A percentile compares a stretch with the other conserved stretches of the same genome.
phyloP scores from a whole-genome alignment of 495 filamentous ascomycete species.

The Daldinia grandis region DNA sequence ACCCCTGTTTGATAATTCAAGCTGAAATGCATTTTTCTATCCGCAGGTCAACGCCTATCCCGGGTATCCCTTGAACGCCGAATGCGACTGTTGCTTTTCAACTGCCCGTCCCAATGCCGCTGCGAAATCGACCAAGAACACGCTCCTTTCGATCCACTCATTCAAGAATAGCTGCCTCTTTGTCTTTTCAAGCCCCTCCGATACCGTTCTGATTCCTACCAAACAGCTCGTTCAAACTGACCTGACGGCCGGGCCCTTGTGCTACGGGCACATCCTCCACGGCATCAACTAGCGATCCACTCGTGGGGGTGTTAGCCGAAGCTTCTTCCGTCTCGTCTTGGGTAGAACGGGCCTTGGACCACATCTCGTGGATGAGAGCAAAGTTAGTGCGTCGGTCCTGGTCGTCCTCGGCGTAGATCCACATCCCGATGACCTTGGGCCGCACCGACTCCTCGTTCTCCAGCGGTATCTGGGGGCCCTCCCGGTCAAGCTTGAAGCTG shows the following conservation, averaged over 20 bases:
- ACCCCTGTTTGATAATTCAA: neutral
- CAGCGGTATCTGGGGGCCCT: slow-evolving; percentile 29
- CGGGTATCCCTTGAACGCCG: slow-evolving; percentile 15
- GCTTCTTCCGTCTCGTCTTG: neutral
- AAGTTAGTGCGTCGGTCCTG: slow-evolving; percentile 41
- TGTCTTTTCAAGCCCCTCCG: neutral
- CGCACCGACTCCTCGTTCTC: slow-evolving; percentile 43
- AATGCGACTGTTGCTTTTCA: neutral
- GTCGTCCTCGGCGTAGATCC: slow-evolving; percentile 55
- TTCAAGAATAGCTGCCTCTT: neutral
- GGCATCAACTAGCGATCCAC: neutral
- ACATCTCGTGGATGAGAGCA: slow-evolving; percentile 50
- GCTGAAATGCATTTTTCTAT: slow-evolving; percentile 5
- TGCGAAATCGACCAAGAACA: neutral
- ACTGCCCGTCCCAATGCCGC: neutral
- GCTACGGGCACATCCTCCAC: slow-evolving; percentile 6
- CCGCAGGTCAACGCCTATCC: slow-evolving; percentile 1
- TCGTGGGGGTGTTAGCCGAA: neutral
- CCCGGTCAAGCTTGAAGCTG: slow-evolving; percentile 53
- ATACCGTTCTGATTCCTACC: slow-evolving; percentile 21
- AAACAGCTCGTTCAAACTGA: slow-evolving; percentile 44
- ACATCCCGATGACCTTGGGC: slow-evolving; percentile 54
- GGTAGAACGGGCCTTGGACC: slow-evolving; percentile 48
- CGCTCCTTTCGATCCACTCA: neutral
- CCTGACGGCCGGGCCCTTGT: slow-evolving; percentile 30